Conservation (phyloP, 768 basidiomycete species). For the Panaeolus papilionaceus region DNA sequence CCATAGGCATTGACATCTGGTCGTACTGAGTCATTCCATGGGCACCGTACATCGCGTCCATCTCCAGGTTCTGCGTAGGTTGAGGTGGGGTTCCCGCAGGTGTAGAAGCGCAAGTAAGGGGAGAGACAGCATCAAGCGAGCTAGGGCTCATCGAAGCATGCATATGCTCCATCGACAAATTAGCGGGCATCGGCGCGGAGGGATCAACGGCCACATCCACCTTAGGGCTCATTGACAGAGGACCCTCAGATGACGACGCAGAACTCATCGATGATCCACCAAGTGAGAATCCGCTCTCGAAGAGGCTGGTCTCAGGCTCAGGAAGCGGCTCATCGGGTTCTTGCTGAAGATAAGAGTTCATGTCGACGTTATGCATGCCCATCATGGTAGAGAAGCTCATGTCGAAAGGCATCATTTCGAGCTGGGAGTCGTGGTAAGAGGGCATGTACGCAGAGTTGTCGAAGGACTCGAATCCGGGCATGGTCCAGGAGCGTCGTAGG, state of each 20-base stretch:
- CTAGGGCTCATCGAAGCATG: neutral
- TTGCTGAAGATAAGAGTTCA: neutral
- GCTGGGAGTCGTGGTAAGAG: neutral
- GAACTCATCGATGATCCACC: neutral
- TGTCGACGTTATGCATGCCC: neutral
- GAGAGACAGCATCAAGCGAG: neutral
- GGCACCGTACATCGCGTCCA: neutral
- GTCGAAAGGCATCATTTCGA: slow-evolving; percentile 5
- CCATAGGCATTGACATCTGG: neutral
- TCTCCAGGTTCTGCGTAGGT: neutral
- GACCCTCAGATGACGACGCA: neutral
- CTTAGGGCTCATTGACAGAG: neutral
- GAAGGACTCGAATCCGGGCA: slow-evolving; percentile 16
- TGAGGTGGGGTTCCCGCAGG: neutral
- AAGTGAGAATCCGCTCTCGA: neutral
- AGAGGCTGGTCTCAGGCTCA: slow-evolving; percentile 1
- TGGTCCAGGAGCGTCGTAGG: slow-evolving; percentile 23
- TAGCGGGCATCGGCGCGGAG: neutral
- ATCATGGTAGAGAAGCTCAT: neutral
- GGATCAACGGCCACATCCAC: neutral
- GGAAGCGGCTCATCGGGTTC: neutral
- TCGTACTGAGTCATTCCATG: neutral
- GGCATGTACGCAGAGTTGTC: slow-evolving; percentile 5
- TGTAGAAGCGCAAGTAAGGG: neutral
- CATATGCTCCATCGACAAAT: neutral